Conservation (phyloP, 2,329 filamentous ascomycete species). For the Talaromyces sp. region DNA sequence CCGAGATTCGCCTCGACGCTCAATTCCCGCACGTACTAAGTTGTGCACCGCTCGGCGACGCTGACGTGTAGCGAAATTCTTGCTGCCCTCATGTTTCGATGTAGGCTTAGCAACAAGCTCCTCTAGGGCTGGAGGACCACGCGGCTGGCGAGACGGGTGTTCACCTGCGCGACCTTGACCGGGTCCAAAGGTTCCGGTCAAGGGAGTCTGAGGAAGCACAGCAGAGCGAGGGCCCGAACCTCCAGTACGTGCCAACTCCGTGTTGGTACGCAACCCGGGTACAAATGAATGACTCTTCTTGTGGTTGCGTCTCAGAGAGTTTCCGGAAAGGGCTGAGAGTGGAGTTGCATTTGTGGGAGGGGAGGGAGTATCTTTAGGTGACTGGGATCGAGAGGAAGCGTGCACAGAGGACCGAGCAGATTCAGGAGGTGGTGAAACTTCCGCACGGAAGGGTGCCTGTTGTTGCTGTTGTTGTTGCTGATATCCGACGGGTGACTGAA, state of each 20-base stretch:
- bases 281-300: conserved; percentile 80
- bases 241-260: conserved; percentile 46
- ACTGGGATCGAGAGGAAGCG: conserved; percentile 63
- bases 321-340: conserved; percentile 81
- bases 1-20: conserved; percentile 70
- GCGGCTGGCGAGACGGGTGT: conserved; percentile 88
- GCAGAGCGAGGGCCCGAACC: conserved; percentile 72
- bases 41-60: conserved; percentile 89
- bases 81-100: conserved; percentile 86
- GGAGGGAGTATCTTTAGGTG: conserved; percentile 57
- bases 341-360: conserved; percentile 67
- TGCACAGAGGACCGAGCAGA: conserved; percentile 52
- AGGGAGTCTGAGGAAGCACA: conserved; percentile 73
- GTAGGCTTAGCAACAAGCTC: conserved; percentile 88
- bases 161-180: conserved; percentile 91
- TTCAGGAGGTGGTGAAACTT: conserved; percentile 75
- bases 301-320: conserved; percentile 88
- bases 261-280: conserved; percentile 54
- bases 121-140: conserved; percentile 85
- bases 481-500: conserved; percentile 47
- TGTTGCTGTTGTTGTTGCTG: conserved; percentile 32
- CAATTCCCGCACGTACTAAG: conserved; percentile 82
- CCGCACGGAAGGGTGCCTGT: conserved; percentile 65
- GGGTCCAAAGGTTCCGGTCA: conserved; percentile 84
- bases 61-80: conserved; percentile 93